These are phyloP conservation scores for Paecilomyces fulvus DNA, from an alignment of 2,329 filamentous ascomycete genomes.

Conservation along the genomic window DNA sequence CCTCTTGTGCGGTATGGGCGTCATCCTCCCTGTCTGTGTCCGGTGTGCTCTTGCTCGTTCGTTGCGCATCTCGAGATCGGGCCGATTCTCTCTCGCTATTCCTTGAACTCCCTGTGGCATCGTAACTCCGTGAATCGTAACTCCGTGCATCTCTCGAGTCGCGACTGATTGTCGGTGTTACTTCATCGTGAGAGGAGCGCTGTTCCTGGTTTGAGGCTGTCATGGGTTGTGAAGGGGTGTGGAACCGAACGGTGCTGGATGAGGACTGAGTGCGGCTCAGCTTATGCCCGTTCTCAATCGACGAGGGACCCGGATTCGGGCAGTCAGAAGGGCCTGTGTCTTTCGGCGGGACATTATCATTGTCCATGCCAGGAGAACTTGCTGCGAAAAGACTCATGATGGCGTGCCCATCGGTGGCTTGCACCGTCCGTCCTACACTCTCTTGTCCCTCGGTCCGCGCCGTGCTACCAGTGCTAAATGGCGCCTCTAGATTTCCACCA, in stretches of 20 bases:
- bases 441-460: slow-evolving; percentile 6
- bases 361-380: slow-evolving; percentile 11
- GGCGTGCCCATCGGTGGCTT: slow-evolving; percentile 20
- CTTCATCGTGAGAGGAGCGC: slow-evolving; percentile 15
- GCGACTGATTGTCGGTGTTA: slow-evolving; percentile 24
- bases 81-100: slow-evolving; percentile 5
- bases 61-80: slow-evolving; percentile 1
- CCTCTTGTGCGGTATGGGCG: neutral
- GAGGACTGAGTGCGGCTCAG: slow-evolving; percentile 14
- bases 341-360: neutral
- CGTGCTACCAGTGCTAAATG: neutral
- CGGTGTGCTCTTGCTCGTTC: slow-evolving; percentile 6
- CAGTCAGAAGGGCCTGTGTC: slow-evolving; percentile 9
- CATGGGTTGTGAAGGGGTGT: slow-evolving; percentile 2
- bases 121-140: slow-evolving; percentile 24
- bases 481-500: neutral
- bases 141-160: slow-evolving; percentile 12
- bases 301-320: slow-evolving; percentile 15
- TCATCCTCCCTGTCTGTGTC: slow-evolving; percentile 4
- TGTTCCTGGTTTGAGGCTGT: slow-evolving; percentile 10
- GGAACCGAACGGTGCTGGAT: slow-evolving; percentile 5
- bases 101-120: slow-evolving; percentile 20
- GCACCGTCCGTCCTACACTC: neutral
- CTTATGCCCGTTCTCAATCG: slow-evolving; percentile 8
- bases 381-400: slow-evolving; percentile 25